These are phyloP conservation scores for Aspergillus novofumigatus DNA, from an alignment of 2,329 filamentous ascomycete genomes.

Conservation along the genomic window DNA sequence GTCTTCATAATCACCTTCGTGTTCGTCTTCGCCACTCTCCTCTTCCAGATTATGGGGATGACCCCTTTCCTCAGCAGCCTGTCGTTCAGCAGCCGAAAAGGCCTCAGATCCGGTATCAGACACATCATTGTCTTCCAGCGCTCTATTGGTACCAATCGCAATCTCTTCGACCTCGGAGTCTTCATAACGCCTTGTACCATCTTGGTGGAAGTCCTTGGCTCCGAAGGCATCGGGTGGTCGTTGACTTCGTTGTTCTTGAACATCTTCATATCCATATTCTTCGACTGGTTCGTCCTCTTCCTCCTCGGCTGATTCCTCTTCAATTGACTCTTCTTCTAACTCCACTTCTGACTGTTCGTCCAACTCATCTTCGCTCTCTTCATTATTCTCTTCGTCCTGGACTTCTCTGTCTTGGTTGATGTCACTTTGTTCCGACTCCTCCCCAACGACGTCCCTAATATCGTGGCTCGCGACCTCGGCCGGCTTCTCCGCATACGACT, in stretches of 20 bases:
- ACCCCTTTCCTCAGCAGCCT: not conserved
- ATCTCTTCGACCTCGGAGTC: slow-evolving; percentile 6
- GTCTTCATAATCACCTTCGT: slow-evolving; percentile 5
- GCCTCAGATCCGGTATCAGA: slow-evolving; percentile 1
- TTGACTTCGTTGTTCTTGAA: not conserved
- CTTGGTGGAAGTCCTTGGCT: not conserved
- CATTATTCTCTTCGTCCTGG: not conserved
- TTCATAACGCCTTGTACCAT: not conserved
- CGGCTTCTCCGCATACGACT: not conserved
- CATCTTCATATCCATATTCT: not conserved
- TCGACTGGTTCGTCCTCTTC: slow-evolving; percentile 21
- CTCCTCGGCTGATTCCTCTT: slow-evolving; percentile 26
- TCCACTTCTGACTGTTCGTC: not conserved
- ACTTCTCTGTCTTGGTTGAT: not conserved
- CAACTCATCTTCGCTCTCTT: not conserved
- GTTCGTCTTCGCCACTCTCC: slow-evolving; percentile 9
- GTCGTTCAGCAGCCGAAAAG: not conserved
- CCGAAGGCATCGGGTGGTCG: not conserved
- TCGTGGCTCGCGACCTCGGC: not conserved
- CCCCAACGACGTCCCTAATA: not conserved
- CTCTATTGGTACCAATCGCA: slow-evolving; percentile 14
- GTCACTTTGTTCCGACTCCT: not conserved
- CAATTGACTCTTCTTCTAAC: not conserved
- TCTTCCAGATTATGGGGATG: slow-evolving; percentile 1
- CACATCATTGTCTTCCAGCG: slow-evolving; percentile 33